Conservation (phyloP, 2,329 filamentous ascomycete species). For the Monosporascus ibericus region DNA sequence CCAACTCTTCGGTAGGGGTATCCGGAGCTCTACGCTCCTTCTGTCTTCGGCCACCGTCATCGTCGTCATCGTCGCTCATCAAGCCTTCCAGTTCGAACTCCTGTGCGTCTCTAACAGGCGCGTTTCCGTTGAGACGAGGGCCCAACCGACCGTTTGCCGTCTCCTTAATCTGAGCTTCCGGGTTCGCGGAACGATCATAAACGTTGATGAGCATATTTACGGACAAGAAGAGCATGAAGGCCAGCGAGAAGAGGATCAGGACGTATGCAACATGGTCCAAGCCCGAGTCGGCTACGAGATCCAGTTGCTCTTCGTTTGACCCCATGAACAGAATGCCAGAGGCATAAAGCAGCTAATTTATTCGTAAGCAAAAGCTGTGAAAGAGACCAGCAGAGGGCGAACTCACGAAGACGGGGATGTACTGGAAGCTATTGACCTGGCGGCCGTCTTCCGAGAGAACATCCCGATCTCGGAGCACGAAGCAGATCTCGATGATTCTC, state of each 20-base stretch:
- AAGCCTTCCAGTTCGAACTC: conserved; percentile 91
- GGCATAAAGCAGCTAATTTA: conserved; percentile 70
- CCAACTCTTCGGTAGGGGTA: neutral
- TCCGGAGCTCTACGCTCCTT: neutral
- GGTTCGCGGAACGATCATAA: conserved; percentile 60
- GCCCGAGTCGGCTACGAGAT: conserved; percentile 62
- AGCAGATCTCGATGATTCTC: conserved; percentile 85
- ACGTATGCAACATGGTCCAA: conserved; percentile 91
- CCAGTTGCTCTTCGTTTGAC: conserved; percentile 94
- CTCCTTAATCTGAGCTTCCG: conserved; percentile 28
- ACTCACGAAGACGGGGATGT: conserved; percentile 65
- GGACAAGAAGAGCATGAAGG: conserved; percentile 88
- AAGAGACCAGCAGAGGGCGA: neutral
- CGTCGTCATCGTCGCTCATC: conserved; percentile 85
- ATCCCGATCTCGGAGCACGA: conserved; percentile 70
- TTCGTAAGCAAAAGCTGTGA: conserved; percentile 12
- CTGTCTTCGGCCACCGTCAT: conserved; percentile 39
- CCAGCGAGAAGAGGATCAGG: conserved; percentile 82
- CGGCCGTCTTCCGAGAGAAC: conserved; percentile 60
- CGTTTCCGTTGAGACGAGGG: conserved; percentile 26
- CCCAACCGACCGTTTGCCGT: conserved; percentile 30
- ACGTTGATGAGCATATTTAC: conserved; percentile 79
- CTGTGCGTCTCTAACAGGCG: conserved; percentile 65
- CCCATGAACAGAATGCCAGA: conserved; percentile 97
- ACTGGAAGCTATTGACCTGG: conserved; percentile 65